These are phyloP conservation scores for Papilionanthe hybrid DNA, from an alignment of 116 monocot species.

Conservation along the genomic window DNA sequence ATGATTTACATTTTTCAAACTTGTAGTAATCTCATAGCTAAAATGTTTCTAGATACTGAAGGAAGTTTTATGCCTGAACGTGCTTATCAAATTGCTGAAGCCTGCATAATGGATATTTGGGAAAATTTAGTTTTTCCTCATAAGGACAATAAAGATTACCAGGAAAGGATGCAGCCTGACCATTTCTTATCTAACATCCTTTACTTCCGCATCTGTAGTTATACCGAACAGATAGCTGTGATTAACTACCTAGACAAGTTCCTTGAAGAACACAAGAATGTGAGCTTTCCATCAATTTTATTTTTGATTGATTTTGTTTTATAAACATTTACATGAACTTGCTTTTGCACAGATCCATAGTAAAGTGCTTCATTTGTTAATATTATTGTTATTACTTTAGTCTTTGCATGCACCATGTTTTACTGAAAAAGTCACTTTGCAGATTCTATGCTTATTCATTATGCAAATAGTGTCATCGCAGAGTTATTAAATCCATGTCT, in stretches of 20 bases:
- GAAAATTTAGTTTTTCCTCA: slow-evolving; percentile 28
- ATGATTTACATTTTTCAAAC: not conserved
- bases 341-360: not conserved
- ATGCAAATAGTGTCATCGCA: not conserved
- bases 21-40: slow-evolving; percentile 8
- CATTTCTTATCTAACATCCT: slow-evolving; percentile 73
- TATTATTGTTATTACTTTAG: not conserved
- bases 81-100: slow-evolving; percentile 91
- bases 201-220: slow-evolving; percentile 96
- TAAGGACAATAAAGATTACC: slow-evolving; percentile 20
- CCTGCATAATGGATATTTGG: slow-evolving; percentile 53
- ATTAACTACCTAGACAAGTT: slow-evolving; percentile 83
- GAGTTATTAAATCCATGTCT: not conserved
- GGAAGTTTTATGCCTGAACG: slow-evolving; percentile 99
- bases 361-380: not conserved
- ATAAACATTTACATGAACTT: not conserved
- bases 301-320: not conserved
- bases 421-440: not conserved
- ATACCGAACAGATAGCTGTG: slow-evolving; percentile 89
- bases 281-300: slow-evolving; percentile 16
- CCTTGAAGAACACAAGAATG: slow-evolving; percentile 68
- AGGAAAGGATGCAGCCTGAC: slow-evolving; percentile 45
- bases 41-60: slow-evolving; percentile 69
- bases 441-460: not conserved
- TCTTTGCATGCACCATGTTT: not conserved